phyloP scores from a whole-genome alignment of 768 basidiomycete genomes.

The Rhodotorula paludigena region DNA sequence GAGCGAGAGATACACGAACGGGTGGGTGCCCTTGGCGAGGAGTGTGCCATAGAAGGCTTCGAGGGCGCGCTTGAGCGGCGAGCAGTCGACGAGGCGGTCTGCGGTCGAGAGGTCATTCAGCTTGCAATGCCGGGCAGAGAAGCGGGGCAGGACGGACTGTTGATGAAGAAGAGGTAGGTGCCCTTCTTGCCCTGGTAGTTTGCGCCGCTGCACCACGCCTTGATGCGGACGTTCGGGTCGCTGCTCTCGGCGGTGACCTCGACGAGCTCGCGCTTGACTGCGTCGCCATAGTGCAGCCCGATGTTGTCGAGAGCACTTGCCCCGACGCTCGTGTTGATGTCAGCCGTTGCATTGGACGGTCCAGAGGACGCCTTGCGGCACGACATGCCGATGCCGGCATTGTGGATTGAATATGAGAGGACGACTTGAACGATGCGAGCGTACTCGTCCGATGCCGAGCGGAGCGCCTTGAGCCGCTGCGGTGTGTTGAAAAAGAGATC shows the following conservation, averaged over 20 bases:
- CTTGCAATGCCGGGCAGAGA: background rate
- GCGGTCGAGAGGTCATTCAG: background rate
- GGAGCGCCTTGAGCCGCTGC: slow-evolving; percentile 74
- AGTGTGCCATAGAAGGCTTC: slow-evolving; percentile 78
- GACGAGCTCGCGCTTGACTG: slow-evolving; percentile 69
- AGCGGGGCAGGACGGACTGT: slow-evolving; percentile 58
- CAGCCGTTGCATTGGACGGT: slow-evolving; percentile 12
- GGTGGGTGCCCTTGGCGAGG: slow-evolving; percentile 79
- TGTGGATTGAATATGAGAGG: slow-evolving; percentile 89
- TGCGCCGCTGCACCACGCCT: slow-evolving; percentile 72
- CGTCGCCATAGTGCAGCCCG: slow-evolving; percentile 70
- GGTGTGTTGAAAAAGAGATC: slow-evolving; percentile 93
- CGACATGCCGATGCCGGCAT: slow-evolving; percentile 75
- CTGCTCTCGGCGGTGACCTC: slow-evolving; percentile 48
- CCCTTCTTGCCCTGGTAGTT: slow-evolving; percentile 86
- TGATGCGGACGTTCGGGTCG: slow-evolving; percentile 62
- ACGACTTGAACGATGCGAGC: slow-evolving; percentile 83
- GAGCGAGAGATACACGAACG: slow-evolving; percentile 89
- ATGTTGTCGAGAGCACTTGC: slow-evolving; percentile 68
- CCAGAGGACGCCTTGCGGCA: slow-evolving; percentile 72
- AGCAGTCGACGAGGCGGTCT: slow-evolving; percentile 91
- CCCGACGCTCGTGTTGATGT: slow-evolving; percentile 45
- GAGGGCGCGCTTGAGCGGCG: slow-evolving; percentile 75
- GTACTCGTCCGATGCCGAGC: slow-evolving; percentile 84
- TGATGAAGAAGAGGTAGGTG: slow-evolving; percentile 85